Conservation (phyloP, 2,329 filamentous ascomycete genomes). For the Fusarium brevicatenulatum region DNA sequence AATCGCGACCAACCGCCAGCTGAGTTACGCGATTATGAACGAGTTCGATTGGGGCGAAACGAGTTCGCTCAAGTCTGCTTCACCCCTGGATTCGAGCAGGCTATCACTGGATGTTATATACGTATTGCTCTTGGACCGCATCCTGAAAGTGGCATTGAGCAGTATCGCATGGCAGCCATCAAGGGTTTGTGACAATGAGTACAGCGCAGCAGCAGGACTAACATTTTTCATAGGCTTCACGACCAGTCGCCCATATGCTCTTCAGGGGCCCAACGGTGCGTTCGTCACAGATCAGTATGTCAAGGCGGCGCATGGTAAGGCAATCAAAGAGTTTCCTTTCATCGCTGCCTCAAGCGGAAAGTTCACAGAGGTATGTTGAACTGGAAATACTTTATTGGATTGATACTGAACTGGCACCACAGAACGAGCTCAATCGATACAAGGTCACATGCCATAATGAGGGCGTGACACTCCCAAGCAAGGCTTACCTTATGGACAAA, state of each 20-base stretch:
- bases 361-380: conserved; percentile 77
- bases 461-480: conserved; percentile 78
- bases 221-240: conserved; percentile 70
- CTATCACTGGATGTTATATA: conserved; percentile 84
- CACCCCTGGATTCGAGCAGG: conserved; percentile 86
- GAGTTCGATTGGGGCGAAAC: conserved; percentile 82
- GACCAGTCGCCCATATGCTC: conserved; percentile 83
- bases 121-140: conserved; percentile 86
- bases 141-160: conserved; percentile 74
- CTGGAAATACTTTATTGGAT: not conserved
- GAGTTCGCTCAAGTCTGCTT: conserved; percentile 94
- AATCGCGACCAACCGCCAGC: conserved; percentile 77
- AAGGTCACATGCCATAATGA: conserved; percentile 79
- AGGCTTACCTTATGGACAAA: conserved; percentile 74
- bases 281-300: conserved; percentile 90
- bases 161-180: conserved; percentile 89
- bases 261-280: conserved; percentile 79
- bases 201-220: conserved; percentile 17
- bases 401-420: conserved; percentile 37
- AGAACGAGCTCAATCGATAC: conserved; percentile 85
- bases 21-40: conserved; percentile 83
- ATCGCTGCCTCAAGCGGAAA: conserved; percentile 86
- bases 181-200: conserved; percentile 68
- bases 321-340: conserved; percentile 87
- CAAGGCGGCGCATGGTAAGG: conserved; percentile 82